A percentile compares a stretch with the other conserved stretches of the same genome.
These are phyloP conservation scores for Zarea fungicola DNA, from an alignment of 2,329 filamentous ascomycete species.

Conservation along the genomic window DNA sequence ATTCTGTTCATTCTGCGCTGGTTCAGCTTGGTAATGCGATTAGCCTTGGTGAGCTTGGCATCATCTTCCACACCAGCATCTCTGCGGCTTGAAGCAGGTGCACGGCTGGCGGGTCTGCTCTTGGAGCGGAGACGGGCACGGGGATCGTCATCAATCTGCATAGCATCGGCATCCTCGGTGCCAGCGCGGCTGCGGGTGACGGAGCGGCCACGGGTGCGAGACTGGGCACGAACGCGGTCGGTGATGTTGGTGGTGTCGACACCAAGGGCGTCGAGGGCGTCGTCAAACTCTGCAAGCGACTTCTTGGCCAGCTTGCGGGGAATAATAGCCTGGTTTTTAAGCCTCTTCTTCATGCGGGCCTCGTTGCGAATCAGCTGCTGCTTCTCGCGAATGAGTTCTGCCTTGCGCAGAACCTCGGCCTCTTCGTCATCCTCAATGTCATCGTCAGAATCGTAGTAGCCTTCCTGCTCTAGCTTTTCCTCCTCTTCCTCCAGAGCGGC, in stretches of 20 bases:
- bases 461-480: conserved; percentile 83
- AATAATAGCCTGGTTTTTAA: conserved; percentile 95
- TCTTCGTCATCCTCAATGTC: conserved; percentile 84
- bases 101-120: conserved; percentile 54
- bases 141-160: conserved; percentile 61
- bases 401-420: conserved; percentile 83
- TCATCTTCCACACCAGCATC: conserved; percentile 73
- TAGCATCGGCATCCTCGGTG: conserved; percentile 62
- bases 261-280: conserved; percentile 77
- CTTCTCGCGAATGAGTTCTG: conserved; percentile 93
- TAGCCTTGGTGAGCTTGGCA: conserved; percentile 67
- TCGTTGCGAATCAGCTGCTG: conserved; percentile 88
- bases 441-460: conserved; percentile 84
- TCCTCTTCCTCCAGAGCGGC: conserved; percentile 92
- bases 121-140: conserved; percentile 63
- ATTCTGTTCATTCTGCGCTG: conserved; percentile 99
- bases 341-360: conserved; percentile 86
- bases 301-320: conserved; percentile 77
- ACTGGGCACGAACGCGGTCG: conserved; percentile 62
- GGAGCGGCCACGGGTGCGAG: conserved; percentile 66
- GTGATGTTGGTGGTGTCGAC: conserved; percentile 74
- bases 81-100: conserved; percentile 57
- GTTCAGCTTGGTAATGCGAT: conserved; percentile 78
- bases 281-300: conserved; percentile 80
- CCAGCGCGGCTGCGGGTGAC: conserved; percentile 56